Evolutionary conservation across 1,284 basidiomycete genomes (phyloP), one percentile per base, ranked within the genome.

Genomic region (Moesziomyces parantarcticus): DNA sequence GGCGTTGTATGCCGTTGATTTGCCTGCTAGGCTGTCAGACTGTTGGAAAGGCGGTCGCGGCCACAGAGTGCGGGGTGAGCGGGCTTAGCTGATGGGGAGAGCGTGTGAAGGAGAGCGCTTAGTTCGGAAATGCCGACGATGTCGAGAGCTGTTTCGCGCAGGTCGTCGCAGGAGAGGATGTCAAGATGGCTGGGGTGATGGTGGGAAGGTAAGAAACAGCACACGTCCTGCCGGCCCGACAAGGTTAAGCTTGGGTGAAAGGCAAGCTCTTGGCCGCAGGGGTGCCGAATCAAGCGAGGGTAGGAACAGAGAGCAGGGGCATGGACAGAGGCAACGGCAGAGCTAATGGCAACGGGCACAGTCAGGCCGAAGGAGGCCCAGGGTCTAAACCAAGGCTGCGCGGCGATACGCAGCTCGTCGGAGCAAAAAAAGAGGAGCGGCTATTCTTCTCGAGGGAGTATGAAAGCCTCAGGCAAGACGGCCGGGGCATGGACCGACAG

Each of bases 1-100:
- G 8, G 11, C 11, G 20, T 36, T 59, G 34, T 45, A 58, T 61
- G 36, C 3, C 47, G 53, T 5, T 18, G 16, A 48, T 48, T 16
- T 8, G 11, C n/a, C 18, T 42, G n/a, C 9, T 20, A 5, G 32
- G 22, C 6, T n/a, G 34, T 23, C 29, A 13, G 29, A 13, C 29
- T 32, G 29, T 8, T 4, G 29, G 13, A 13, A 13, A 32, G 29
- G 29, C 29, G 29, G 29, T 32, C 29, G 29, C 9, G 29, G 29
- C 29, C 29, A 4, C 10, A 8, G 11, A 13, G 29, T 1, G 11
- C 29, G 11, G 29, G 26, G 5, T 20, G n/a, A 49, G 14, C 16
- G 13, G 34, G 18, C 36, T 43, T 10, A 21, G 5, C 7, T 21
- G 41, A n/a, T n/a, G 22, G n/a, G 11, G 5, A 22, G 16, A 6